Evolutionary conservation across 2,329 filamentous ascomycete genomes (phyloP).

Genomic region (Alternaria gansuensis): DNA sequence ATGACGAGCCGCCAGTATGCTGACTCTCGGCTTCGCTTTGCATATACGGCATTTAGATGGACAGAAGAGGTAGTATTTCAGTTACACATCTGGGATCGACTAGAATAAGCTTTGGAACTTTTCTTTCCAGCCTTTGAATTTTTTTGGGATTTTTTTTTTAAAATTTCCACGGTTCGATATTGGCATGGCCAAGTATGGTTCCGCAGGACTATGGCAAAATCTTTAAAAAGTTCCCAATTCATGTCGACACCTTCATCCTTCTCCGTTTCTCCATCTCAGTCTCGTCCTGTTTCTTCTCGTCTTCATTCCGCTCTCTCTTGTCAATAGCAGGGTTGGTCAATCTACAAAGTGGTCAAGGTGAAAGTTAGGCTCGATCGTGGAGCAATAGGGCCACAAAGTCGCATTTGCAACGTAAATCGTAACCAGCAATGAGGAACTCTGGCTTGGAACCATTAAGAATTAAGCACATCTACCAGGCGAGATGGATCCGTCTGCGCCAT

Average conservation of each 20-base stretch:
- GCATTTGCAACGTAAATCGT: not conserved
- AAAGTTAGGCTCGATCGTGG: not conserved
- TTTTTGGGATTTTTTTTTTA: no score
- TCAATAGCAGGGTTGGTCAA: no score
- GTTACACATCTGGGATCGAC: not conserved
- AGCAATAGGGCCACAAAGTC: not conserved
- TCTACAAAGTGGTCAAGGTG: not conserved
- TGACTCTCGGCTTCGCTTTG: conserved; percentile 5
- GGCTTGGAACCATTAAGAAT: not conserved
- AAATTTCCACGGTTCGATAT: not conserved
- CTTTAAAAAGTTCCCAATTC: not conserved
- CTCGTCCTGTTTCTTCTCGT: not conserved
- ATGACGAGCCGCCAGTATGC: conserved; percentile 2
- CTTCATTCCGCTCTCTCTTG: not conserved
- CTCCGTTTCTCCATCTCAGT: not conserved
- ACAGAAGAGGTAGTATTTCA: not conserved
- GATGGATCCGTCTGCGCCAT: not conserved
- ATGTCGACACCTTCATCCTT: not conserved
- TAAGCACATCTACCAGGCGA: not conserved
- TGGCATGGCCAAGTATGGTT: not conserved
- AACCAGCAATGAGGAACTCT: not conserved
- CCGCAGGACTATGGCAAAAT: not conserved
- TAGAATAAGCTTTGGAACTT: not conserved
- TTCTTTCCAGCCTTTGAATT: not conserved
- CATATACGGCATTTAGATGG: not conserved